A percentile compares a stretch with the other conserved stretches of the same genome.
Evolutionary conservation across 441 rosid genomes (phyloP).

Genomic region (Raphanus hybrid): DNA sequence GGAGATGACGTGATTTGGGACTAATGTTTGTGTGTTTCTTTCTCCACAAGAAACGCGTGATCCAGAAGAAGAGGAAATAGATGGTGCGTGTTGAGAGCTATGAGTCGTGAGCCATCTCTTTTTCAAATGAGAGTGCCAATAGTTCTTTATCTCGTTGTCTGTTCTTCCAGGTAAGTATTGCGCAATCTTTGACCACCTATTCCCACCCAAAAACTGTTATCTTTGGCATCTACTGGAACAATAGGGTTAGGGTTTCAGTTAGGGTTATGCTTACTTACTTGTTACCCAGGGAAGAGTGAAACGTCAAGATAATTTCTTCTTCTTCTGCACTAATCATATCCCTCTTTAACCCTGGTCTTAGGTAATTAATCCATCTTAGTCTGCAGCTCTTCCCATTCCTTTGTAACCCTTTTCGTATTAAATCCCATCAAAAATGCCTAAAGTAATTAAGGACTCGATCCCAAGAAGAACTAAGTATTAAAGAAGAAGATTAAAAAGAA

Average conservation of each 20-base stretch:
- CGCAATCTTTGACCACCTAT: conserved; percentile 86
- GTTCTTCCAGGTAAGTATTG: conserved; percentile 82
- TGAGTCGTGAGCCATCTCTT: conserved; percentile 51
- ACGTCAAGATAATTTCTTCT: conserved; percentile 64
- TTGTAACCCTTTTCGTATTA: conserved; percentile 60
- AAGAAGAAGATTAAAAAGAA: background rate
- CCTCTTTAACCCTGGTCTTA: conserved; percentile 88
- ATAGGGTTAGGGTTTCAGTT: background rate
- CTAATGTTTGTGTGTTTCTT: conserved; percentile 34
- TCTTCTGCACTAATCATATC: conserved; percentile 56
- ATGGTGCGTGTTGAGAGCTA: background rate
- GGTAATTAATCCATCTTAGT: conserved; percentile 86
- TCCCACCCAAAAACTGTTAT: background rate
- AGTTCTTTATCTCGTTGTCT: conserved; percentile 89
- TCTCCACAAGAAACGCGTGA: conserved; percentile 34
- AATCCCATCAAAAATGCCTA: background rate
- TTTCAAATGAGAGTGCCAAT: conserved; percentile 89
- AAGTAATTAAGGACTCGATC: background rate
- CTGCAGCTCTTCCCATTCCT: conserved; percentile 96
- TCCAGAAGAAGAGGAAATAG: conserved; percentile 23
- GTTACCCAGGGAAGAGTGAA: conserved; percentile 82
- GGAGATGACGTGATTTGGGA: conserved; percentile 31
- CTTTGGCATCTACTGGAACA: conserved; percentile 2
- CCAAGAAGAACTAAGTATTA: background rate
- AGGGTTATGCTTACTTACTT: conserved; percentile 73